Percentiles rank a stretch among this genome's conserved stretches.
These are phyloP conservation scores for Penicillium sp. DNA, from an alignment of 2,329 filamentous ascomycete species.

Conservation along the genomic window DNA sequence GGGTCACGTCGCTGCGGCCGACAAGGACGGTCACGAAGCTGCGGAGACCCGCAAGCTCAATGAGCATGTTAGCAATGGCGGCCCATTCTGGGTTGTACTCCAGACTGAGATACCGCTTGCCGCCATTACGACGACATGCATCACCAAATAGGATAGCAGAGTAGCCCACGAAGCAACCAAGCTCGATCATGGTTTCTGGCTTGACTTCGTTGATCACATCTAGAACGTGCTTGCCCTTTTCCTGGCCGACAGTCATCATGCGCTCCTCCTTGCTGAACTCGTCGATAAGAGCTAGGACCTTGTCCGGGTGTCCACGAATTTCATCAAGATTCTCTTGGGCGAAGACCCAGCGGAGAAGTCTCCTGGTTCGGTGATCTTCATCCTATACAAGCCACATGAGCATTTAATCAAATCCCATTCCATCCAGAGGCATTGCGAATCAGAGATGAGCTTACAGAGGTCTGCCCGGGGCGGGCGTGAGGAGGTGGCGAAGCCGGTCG, in stretches of 20 bases:
- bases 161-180: slow-evolving; percentile 81
- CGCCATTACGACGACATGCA: slow-evolving; percentile 63
- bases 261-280: slow-evolving; percentile 67
- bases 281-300: slow-evolving; percentile 69
- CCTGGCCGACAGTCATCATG: slow-evolving; percentile 76
- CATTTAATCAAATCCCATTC: neutral
- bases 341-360: slow-evolving; percentile 70
- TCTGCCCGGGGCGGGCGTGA: slow-evolving; percentile 7
- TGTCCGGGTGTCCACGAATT: slow-evolving; percentile 63
- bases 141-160: slow-evolving; percentile 74
- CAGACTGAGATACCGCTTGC: slow-evolving; percentile 67
- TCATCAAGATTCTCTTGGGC: slow-evolving; percentile 60
- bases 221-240: slow-evolving; percentile 71
- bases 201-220: slow-evolving; percentile 67
- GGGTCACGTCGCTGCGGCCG: slow-evolving; percentile 66
- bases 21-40: slow-evolving; percentile 70
- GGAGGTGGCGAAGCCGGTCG: neutral
- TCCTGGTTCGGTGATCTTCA: slow-evolving; percentile 72
- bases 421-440: neutral
- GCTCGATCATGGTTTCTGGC: slow-evolving; percentile 71
- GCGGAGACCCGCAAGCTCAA: slow-evolving; percentile 71
- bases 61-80: slow-evolving; percentile 66
- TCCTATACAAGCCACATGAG: slow-evolving; percentile 10
- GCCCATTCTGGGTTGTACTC: slow-evolving; percentile 75
- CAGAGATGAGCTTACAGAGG: slow-evolving; percentile 6